Evolutionary conservation across 2,329 filamentous ascomycete genomes (phyloP).

Genomic region (Fusarium clavum): DNA sequence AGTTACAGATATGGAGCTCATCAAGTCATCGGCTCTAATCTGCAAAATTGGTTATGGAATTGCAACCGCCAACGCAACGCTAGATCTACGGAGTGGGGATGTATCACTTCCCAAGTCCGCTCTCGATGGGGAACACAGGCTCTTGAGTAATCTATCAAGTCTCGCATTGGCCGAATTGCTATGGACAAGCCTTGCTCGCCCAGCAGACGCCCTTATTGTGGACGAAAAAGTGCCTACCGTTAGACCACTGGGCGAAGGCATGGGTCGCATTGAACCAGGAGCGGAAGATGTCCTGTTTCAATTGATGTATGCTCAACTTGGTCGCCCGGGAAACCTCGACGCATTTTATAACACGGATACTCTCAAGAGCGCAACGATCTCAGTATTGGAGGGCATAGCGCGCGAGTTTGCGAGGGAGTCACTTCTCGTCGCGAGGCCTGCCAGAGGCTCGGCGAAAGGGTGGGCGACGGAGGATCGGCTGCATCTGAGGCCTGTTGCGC

Average conservation of each 20-base stretch:
- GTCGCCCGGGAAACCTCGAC: not conserved
- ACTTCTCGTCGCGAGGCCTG: not conserved
- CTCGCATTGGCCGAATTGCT: not conserved
- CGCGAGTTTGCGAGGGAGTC: not conserved
- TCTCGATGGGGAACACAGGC: not conserved
- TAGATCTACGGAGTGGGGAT: not conserved
- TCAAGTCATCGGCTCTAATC: not conserved
- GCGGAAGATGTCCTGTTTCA: not conserved
- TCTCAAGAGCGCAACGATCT: not conserved
- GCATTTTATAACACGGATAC: not conserved
- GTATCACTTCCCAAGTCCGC: not conserved
- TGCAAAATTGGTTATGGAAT: not conserved
- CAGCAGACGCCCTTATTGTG: not conserved
- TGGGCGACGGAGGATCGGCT: not conserved
- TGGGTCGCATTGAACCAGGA: too few species aligned
- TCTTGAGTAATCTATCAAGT: not conserved
- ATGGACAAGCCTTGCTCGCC: not conserved
- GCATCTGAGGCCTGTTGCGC: not conserved
- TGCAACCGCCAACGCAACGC: not conserved
- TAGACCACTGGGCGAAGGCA: not conserved
- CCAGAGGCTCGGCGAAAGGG: not conserved
- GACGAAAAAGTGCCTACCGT: not conserved
- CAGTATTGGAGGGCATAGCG: not conserved
- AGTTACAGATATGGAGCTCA: not conserved
- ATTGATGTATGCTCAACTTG: not conserved